Evolutionary conservation across 2,329 filamentous ascomycete genomes (phyloP), one percentile per base, ranked within the genome.

Genomic region (Penicillium crustosum): DNA sequence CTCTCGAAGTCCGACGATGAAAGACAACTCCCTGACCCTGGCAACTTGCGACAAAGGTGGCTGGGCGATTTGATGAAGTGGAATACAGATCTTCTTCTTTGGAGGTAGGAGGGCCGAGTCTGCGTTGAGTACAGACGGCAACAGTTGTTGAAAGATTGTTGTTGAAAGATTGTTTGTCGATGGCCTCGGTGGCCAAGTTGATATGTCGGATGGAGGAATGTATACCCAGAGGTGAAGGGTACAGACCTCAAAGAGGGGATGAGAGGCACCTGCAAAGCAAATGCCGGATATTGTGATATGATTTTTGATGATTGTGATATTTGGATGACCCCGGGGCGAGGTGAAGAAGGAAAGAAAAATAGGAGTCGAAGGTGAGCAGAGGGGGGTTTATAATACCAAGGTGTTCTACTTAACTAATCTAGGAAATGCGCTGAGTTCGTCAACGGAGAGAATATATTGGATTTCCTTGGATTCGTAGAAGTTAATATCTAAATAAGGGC

Each of bases 1-100:
- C 44, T 36, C 53, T 55, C 47, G 49, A 65, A 65, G 63, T 61
- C 61, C 61, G 54, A 59, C 58, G 36, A 44, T 59, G 57, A 53
- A 53, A 62, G 57, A 29, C 48, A 56, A 55, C 49, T 45, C 59
- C 52, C 54, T 55, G 43, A 52, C 42, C 56, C 48, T 12, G 42
- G 53, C 59, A 48, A 57, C 59, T 64, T 59, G 57, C 25, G 6
- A 42, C 39, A 58, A 39, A 39, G 35, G 15, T 45, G 27, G n/a
- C 35, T 60, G 53, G 53, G 29, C 31, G 36, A 54, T 36, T 17
- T 6, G 21, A 33, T 33, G 27, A 21, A 52, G 15, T 45, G 27
- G 49, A 44, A 39, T 4, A 15, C 23, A 17, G 19, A 10, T 41
- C 10, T 50, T 50, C 15, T 36, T 36, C 17, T 38, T 38, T 38